Percentiles rank a stretch among this genome's conserved stretches.
These are phyloP conservation scores for Schizosaccharomyces japonicus DNA, from an alignment of 805 yeast genomes.

Conservation along the genomic window DNA sequence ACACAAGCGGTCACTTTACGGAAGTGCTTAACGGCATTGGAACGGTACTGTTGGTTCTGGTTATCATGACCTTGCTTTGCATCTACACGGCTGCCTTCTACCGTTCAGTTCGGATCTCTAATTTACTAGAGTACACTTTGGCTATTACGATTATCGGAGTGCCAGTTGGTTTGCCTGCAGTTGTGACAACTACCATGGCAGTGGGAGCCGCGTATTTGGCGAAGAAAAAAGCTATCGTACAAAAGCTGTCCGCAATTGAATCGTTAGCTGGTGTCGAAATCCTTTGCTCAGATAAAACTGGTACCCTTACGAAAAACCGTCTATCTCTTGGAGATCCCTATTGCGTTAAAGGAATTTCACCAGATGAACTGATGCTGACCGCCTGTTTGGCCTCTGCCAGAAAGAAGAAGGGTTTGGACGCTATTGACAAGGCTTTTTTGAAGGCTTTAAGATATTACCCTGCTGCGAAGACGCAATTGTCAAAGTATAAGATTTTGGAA, in stretches of 20 bases:
- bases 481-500: slow-evolving; percentile 82
- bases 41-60: slow-evolving; percentile 70
- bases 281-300: slow-evolving; percentile 93
- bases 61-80: slow-evolving; percentile 60
- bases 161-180: slow-evolving; percentile 97
- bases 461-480: slow-evolving; percentile 73
- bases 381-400: slow-evolving; percentile 95
- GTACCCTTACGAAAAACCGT: slow-evolving; percentile 93
- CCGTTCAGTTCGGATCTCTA: slow-evolving; percentile 68
- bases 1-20: slow-evolving; percentile 86
- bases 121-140: slow-evolving; percentile 72
- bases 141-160: slow-evolving; percentile 95
- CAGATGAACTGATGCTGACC: slow-evolving; percentile 88
- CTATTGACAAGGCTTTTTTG: slow-evolving; percentile 89
- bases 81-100: slow-evolving; percentile 90
- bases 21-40: slow-evolving; percentile 96
- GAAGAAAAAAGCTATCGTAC: slow-evolving; percentile 91
- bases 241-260: slow-evolving; percentile 88
- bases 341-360: slow-evolving; percentile 90
- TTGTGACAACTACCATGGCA: slow-evolving; percentile 96
- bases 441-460: slow-evolving; percentile 73
- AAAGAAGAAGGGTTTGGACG: slow-evolving; percentile 95
- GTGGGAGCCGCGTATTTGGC: slow-evolving; percentile 98
- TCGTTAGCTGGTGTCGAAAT: slow-evolving; percentile 94
- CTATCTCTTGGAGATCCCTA: slow-evolving; percentile 88